Conservation (phyloP, 768 basidiomycete genomes). For the Tulasnella sp. region DNA sequence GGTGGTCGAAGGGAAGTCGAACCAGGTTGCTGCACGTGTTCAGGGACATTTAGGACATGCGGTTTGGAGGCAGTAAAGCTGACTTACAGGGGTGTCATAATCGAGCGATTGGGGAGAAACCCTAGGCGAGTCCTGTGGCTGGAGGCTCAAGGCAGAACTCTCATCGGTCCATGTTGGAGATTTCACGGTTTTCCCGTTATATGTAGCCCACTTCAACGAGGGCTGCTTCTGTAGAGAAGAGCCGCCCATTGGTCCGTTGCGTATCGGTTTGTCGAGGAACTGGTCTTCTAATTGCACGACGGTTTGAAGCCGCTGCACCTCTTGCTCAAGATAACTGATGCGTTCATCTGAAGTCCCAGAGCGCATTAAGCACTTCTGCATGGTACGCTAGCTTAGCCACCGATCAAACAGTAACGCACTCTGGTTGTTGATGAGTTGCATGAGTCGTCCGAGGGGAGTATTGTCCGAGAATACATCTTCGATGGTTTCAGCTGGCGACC, state of each 20-base stretch:
- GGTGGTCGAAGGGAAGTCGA: neutral
- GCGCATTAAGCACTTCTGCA: neutral
- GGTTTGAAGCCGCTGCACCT: conserved; percentile 58
- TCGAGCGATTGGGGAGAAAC: conserved; percentile 68
- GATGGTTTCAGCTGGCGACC: conserved; percentile 41
- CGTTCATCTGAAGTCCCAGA: conserved; percentile 42
- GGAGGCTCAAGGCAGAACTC: neutral
- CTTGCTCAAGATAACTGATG: conserved; percentile 58
- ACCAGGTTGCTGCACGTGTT: neutral
- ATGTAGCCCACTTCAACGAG: conserved; percentile 84
- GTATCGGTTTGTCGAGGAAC: neutral
- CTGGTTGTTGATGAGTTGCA: conserved; percentile 29
- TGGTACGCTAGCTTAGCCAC: neutral
- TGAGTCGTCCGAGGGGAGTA: conserved; percentile 5
- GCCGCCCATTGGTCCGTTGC: neutral
- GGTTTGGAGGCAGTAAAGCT: neutral
- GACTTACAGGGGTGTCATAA: conserved; percentile 37
- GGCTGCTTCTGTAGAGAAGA: conserved; percentile 49
- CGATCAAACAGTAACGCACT: neutral
- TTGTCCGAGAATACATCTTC: conserved; percentile 46
- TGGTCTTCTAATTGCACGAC: conserved; percentile 24
- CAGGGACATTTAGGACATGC: neutral
- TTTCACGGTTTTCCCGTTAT: conserved; percentile 50
- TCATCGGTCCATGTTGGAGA: conserved; percentile 65
- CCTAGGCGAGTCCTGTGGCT: conserved; percentile 52